These are phyloP conservation scores for Funneliformis mosseae DNA, from an alignment of 192 early-diverging fungal species.

Conservation along the genomic window DNA sequence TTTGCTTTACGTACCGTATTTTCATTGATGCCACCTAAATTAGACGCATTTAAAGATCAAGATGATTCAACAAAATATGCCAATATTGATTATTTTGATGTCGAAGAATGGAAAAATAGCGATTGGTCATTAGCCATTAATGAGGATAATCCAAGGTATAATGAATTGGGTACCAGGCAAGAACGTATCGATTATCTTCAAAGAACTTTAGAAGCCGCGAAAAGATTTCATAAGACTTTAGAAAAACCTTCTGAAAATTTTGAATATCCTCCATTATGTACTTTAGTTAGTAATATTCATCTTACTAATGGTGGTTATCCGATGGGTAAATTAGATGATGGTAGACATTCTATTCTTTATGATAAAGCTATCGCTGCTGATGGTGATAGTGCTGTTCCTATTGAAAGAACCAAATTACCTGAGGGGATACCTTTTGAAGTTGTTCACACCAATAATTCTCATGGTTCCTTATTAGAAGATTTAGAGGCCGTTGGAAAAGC, in stretches of 20 bases:
- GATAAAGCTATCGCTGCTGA: not conserved
- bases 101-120: conserved; percentile 9
- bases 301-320: conserved; percentile 5
- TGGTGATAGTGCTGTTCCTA: conserved; percentile 11
- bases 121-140: not conserved
- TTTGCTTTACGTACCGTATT: conserved; percentile 14
- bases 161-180: conserved; percentile 17
- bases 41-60: not conserved
- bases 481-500: conserved; percentile 21
- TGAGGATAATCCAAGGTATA: conserved; percentile 1
- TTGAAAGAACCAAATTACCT: conserved; percentile 23
- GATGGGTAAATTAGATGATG: not conserved
- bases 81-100: conserved; percentile 20
- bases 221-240: conserved; percentile 17
- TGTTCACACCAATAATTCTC: not conserved
- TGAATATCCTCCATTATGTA: conserved; percentile 23
- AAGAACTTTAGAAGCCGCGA: conserved; percentile 7
- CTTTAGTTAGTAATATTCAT: not conserved
- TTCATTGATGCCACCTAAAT: not conserved
- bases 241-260: not conserved
- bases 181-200: conserved; percentile 20
- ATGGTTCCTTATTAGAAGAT: conserved; percentile 29
- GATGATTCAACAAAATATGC: not conserved
- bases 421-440: conserved; percentile 19
- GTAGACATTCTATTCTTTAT: not conserved